A percentile compares a stretch with the other conserved stretches of the same genome.
Evolutionary conservation across 1,139 yeast genomes (phyloP).

Genomic region (Suhomyces kunorum): DNA sequence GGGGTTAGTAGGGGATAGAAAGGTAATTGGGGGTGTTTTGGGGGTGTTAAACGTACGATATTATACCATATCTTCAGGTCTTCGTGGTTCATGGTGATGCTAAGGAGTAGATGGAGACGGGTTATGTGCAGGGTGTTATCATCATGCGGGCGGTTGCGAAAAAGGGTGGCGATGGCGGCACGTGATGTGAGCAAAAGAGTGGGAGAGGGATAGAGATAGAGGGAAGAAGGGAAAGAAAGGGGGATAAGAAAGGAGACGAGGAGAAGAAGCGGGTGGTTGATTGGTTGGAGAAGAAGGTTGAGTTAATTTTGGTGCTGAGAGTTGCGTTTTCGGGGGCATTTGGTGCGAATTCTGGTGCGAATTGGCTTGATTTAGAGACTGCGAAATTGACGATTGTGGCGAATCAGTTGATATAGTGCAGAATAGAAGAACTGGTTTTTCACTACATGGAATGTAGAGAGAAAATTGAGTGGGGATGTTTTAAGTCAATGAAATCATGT

Average conservation of each 20-base stretch:
- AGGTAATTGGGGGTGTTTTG: background rate
- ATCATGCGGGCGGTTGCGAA: background rate
- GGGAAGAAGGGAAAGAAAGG: background rate
- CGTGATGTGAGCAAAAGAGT: too few relatives aligned
- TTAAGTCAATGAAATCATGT: too few relatives aligned
- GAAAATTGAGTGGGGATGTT: too few relatives aligned
- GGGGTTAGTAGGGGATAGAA: constrained; percentile 14
- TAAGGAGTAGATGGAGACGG: background rate
- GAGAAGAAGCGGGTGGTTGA: background rate
- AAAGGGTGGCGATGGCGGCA: background rate
- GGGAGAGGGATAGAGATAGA: background rate
- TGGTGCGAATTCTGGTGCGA: too few relatives aligned
- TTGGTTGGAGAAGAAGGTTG: too few relatives aligned
- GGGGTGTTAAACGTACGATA: constrained; percentile 18
- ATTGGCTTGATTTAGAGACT: too few relatives aligned
- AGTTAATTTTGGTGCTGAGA: too few relatives aligned
- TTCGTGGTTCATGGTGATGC: background rate
- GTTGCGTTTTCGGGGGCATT: too few relatives aligned
- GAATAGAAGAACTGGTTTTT: too few relatives aligned
- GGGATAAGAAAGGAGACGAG: background rate
- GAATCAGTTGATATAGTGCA: too few relatives aligned
- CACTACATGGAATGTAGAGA: too few relatives aligned
- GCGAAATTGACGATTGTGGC: too few relatives aligned
- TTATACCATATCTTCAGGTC: constrained; percentile 16
- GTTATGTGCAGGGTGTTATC: background rate